phyloP scores from a whole-genome alignment of 2,329 filamentous ascomycete species.

The Colletotrichum sp. region DNA sequence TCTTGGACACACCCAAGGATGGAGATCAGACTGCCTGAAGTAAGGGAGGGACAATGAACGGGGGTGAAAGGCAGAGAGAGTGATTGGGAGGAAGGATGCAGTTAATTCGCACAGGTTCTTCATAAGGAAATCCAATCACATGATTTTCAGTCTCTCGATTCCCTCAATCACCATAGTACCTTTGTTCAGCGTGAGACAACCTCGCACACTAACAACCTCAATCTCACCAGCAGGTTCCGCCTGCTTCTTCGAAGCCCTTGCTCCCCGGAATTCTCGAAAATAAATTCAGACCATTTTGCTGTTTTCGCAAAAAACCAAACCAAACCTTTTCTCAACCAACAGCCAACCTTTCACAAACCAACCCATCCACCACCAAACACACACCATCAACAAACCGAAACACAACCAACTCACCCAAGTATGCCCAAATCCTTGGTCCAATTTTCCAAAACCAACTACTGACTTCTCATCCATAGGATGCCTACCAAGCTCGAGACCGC shows the following conservation, averaged over 20 bases:
- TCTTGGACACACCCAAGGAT: background rate
- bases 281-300: background rate
- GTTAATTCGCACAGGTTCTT: background rate
- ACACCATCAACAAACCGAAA: background rate
- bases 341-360: background rate
- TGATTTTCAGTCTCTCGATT: background rate
- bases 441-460: background rate
- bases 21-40: background rate
- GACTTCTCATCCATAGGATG: background rate
- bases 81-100: background rate
- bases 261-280: background rate
- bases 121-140: background rate
- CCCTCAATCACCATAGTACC: background rate
- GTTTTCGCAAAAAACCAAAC: background rate
- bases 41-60: background rate
- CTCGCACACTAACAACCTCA: background rate
- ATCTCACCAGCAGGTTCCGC: background rate
- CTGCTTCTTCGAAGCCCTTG: background rate
- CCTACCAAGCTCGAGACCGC: background rate
- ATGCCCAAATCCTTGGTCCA: background rate
- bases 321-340: background rate
- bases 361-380: background rate
- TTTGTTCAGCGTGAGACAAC: background rate
- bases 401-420: background rate
- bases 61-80: accelerated